Evolutionary conservation across 2,329 filamentous ascomycete genomes (phyloP).

Genomic region (Aspergillus aculeatus): DNA sequence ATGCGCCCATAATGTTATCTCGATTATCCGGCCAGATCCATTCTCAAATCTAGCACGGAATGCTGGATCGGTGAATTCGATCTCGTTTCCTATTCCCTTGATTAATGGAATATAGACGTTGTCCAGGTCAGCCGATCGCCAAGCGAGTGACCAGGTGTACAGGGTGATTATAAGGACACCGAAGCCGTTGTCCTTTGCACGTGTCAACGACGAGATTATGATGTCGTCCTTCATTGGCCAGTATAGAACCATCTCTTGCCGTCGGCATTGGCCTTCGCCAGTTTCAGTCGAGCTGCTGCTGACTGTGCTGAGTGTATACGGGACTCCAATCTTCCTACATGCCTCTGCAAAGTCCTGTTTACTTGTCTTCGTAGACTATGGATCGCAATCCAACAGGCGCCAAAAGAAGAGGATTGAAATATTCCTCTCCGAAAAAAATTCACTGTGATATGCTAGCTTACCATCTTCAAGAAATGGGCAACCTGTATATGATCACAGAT

Average conservation of each 20-base stretch:
- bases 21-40: slow-evolving; percentile 45
- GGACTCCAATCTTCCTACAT: slow-evolving; percentile 60
- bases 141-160: slow-evolving; percentile 68
- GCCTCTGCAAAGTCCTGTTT: slow-evolving; percentile 63
- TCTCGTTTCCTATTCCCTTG: slow-evolving; percentile 56
- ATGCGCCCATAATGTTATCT: slow-evolving; percentile 54
- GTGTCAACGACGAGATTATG: slow-evolving; percentile 61
- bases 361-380: slow-evolving; percentile 65
- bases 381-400: slow-evolving; percentile 69
- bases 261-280: slow-evolving; percentile 58
- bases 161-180: slow-evolving; percentile 69
- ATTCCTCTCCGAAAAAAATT: slow-evolving; percentile 50
- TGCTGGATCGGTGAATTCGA: slow-evolving; percentile 67
- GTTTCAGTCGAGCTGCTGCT: slow-evolving; percentile 63
- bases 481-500: background rate
- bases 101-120: slow-evolving; percentile 56
- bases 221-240: slow-evolving; percentile 67
- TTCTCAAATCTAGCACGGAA: slow-evolving; percentile 59
- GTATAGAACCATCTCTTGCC: slow-evolving; percentile 67
- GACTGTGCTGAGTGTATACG: slow-evolving; percentile 68
- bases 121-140: slow-evolving; percentile 67
- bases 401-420: slow-evolving; percentile 57
- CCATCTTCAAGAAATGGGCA: slow-evolving; percentile 23
- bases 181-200: slow-evolving; percentile 63
- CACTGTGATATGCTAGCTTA: slow-evolving; percentile 49